phyloP scores from a whole-genome alignment of 2,329 filamentous ascomycete species.

The Hysterium pulicare region DNA sequence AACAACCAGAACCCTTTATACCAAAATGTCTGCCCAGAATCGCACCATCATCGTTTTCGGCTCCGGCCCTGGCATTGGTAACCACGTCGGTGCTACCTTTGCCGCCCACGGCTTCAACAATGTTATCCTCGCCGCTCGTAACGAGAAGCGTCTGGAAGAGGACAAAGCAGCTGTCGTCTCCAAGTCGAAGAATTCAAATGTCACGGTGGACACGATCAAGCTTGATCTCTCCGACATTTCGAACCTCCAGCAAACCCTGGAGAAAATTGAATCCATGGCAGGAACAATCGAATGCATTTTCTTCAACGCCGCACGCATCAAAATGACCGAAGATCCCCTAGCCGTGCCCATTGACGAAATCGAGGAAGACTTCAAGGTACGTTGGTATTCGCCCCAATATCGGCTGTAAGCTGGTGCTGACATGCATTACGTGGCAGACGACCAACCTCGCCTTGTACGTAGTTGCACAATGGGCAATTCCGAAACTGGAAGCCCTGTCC shows the following conservation, averaged over 20 bases:
- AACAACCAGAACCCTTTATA: not conserved
- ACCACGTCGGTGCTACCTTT: conserved; percentile 41
- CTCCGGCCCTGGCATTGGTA: conserved; percentile 49
- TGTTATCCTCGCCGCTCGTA: conserved; percentile 49
- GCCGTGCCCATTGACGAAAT: conserved; percentile 45
- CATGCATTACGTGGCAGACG: conserved; percentile 28
- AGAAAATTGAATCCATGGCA: conserved; percentile 43
- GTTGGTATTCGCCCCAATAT: not conserved
- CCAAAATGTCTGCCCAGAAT: conserved; percentile 2
- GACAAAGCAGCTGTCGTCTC: conserved; percentile 35
- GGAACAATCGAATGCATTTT: conserved; percentile 47
- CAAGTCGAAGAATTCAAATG: conserved; percentile 20
- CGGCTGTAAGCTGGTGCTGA: not conserved
- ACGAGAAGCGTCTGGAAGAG: conserved; percentile 37
- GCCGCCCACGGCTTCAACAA: conserved; percentile 45
- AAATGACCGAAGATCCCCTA: conserved; percentile 41
- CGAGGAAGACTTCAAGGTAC: conserved; percentile 50
- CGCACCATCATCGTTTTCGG: conserved; percentile 42
- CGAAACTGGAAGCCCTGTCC: conserved; percentile 37
- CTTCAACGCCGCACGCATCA: conserved; percentile 53
- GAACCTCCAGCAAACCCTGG: conserved; percentile 38
- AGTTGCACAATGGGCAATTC: conserved; percentile 48
- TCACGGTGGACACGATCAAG: conserved; percentile 42
- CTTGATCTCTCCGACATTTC: conserved; percentile 45
- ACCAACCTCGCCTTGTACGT: conserved; percentile 49